phyloP scores from a whole-genome alignment of 805 yeast genomes.

The Monosporozyma aerobia region DNA sequence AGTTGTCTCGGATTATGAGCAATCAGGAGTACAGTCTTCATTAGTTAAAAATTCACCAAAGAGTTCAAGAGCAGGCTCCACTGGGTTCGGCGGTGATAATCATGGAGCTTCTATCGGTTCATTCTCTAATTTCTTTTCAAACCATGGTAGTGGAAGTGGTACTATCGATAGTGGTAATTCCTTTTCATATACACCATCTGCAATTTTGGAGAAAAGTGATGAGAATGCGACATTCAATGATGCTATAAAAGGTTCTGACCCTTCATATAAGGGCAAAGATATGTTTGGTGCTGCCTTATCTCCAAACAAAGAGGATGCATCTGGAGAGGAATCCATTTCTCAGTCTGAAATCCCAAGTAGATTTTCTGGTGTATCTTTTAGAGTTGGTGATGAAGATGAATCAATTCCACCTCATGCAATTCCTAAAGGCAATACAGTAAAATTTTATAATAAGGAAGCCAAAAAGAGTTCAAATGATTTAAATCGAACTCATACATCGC shows the following conservation, averaged over 20 bases:
- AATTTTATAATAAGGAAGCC: background rate
- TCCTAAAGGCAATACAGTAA: background rate
- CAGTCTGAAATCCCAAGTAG: background rate
- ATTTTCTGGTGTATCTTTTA: background rate
- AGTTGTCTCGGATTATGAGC: constrained; percentile 31
- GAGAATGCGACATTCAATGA: background rate
- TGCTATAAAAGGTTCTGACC: background rate
- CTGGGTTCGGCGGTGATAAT: constrained; percentile 5
- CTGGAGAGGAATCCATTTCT: background rate
- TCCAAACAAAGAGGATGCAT: background rate
- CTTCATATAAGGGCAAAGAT: background rate
- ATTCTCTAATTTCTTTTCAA: background rate
- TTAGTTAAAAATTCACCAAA: constrained; percentile 4
- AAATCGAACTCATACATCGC: constrained; percentile 6
- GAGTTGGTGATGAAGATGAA: constrained; percentile 11
- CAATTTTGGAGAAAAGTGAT: background rate
- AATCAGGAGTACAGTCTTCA: background rate
- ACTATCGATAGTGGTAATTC: background rate
- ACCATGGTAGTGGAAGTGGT: background rate
- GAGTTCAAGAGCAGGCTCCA: constrained; percentile 3
- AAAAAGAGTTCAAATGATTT: background rate
- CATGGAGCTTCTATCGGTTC: constrained; percentile 9
- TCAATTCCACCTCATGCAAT: constrained; percentile 10
- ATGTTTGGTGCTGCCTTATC: background rate
- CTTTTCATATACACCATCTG: background rate